phyloP scores from a whole-genome alignment of 352 stramenopile species.

The Phytophthora vignae region DNA sequence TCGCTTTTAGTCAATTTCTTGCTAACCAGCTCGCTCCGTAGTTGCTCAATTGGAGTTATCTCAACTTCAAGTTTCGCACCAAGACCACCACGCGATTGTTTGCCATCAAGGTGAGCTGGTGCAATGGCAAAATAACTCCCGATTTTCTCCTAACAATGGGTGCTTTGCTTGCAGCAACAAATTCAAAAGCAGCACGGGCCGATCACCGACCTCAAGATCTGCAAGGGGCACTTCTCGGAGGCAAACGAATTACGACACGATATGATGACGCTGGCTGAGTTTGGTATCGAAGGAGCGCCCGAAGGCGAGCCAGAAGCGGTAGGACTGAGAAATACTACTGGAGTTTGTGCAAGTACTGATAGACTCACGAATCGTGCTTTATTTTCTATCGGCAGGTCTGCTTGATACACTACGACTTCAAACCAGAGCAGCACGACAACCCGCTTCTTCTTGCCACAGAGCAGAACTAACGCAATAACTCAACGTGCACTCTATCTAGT shows the following conservation, averaged over 20 bases:
- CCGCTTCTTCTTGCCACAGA: slow-evolving; percentile 57
- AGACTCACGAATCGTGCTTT: slow-evolving; percentile 4
- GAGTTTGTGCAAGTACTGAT: background rate
- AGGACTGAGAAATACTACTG: background rate
- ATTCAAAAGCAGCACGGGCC: slow-evolving; percentile 62
- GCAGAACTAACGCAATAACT: slow-evolving; percentile 32
- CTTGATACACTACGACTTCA: slow-evolving; percentile 73
- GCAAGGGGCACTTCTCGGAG: slow-evolving; percentile 64
- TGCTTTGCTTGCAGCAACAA: slow-evolving; percentile 42
- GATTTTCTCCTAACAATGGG: background rate
- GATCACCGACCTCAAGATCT: slow-evolving; percentile 65
- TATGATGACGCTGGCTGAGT: slow-evolving; percentile 59
- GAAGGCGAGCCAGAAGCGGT: slow-evolving; percentile 52
- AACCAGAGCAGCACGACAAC: slow-evolving; percentile 70
- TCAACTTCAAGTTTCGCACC: slow-evolving; percentile 63
- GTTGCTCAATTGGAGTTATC: slow-evolving; percentile 73
- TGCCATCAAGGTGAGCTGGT: slow-evolving; percentile 46
- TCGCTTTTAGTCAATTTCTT: background rate
- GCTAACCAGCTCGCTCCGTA: slow-evolving; percentile 12
- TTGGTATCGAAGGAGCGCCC: slow-evolving; percentile 55
- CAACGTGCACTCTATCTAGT: slow-evolving; percentile 1
- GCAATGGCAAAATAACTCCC: background rate
- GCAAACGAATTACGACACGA: slow-evolving; percentile 59
- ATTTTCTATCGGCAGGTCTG: slow-evolving; percentile 36
- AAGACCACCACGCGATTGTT: slow-evolving; percentile 65